Evolutionary conservation across 257 asterid genomes (phyloP), one percentile per base, ranked within the genome.

Genomic region (Solanum chmielewskii): DNA sequence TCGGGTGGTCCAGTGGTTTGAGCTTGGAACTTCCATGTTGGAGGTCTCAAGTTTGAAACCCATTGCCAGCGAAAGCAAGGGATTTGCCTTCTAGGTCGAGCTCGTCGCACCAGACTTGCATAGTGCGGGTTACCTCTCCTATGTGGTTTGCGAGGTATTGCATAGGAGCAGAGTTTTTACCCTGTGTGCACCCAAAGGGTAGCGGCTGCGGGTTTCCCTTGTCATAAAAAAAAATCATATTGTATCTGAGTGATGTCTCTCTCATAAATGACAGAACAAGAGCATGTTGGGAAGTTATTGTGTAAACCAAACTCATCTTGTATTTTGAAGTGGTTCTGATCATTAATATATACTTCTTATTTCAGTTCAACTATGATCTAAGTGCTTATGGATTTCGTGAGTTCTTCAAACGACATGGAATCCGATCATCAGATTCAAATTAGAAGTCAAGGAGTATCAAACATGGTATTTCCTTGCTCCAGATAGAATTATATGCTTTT

Each of bases 301-400:
- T 29, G 39, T 49, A 81, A 49, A 81, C 85, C 44, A 12, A 81
- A 52, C 85, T 47, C 16, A n/a, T 29, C 85, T 81, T 81, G 85
- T 49, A 29, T 16, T 16, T 81, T 49, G 68, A 81, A 49, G 85
- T 49, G 31, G 69, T 29, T 49, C 70, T 81, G 69, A 49, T 81
- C 27, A 11, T 49, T 29, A 81, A 81, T 1, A 49, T 29, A 23
- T 86, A 41, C 49, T 42, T 89, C 87, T 86, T 47, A 37, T 31
- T 90, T 91, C 95, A 97, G 99, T 94, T 92, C 94, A 94, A 92
- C 89, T 88, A 91, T 47, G 95, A 94, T 33, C 86, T 86, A 80
- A 95, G 99, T 85, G 89, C 93, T 14, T 97, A 94, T 73, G 99
- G 99, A 77, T 95, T 97, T 89, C 92, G 98, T 91, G 99, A 97